These are phyloP conservation scores for Papiliotrema flavescens DNA, from an alignment of 1,284 basidiomycete species.

Conservation along the genomic window DNA sequence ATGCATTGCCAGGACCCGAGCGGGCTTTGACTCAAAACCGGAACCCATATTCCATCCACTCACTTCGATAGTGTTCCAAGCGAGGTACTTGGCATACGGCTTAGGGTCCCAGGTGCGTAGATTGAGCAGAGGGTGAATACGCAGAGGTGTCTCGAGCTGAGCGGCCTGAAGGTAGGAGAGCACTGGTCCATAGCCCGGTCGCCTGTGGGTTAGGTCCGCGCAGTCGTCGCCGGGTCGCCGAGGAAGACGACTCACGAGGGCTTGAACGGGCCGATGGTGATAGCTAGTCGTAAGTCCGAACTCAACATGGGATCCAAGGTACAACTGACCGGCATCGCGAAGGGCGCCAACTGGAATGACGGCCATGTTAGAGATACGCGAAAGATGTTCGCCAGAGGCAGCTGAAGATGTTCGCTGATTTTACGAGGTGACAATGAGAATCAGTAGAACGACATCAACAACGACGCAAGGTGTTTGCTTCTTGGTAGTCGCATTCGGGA, in stretches of 20 bases:
- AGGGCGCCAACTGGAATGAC: slow-evolving; percentile 19
- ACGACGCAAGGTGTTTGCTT: too few species aligned
- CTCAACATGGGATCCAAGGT: too few species aligned
- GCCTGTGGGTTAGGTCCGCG: slow-evolving; percentile 15
- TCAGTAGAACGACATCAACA: background rate
- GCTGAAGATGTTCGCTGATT: background rate
- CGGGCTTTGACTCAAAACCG: too few species aligned
- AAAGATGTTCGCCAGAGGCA: background rate
- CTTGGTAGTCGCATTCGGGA: too few species aligned
- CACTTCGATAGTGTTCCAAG: slow-evolving; percentile 42
- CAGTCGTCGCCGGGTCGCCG: background rate
- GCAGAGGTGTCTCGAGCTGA: slow-evolving; percentile 38
- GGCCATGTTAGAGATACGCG: slow-evolving; percentile 12
- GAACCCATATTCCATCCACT: slow-evolving; percentile 9
- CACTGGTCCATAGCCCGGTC: slow-evolving; percentile 45
- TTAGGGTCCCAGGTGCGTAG: slow-evolving; percentile 41
- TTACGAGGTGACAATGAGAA: background rate
- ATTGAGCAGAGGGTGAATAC: slow-evolving; percentile 43
- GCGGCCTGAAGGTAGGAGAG: slow-evolving; percentile 45
- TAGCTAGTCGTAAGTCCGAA: slow-evolving; percentile 19
- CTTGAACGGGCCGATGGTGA: slow-evolving; percentile 43
- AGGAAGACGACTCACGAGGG: slow-evolving; percentile 36
- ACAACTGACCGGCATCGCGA: slow-evolving; percentile 31
- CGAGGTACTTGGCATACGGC: slow-evolving; percentile 40
- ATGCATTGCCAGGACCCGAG: too few species aligned